phyloP scores from a whole-genome alignment of 495 filamentous ascomycete genomes.

The Penicillium roqueforti region DNA sequence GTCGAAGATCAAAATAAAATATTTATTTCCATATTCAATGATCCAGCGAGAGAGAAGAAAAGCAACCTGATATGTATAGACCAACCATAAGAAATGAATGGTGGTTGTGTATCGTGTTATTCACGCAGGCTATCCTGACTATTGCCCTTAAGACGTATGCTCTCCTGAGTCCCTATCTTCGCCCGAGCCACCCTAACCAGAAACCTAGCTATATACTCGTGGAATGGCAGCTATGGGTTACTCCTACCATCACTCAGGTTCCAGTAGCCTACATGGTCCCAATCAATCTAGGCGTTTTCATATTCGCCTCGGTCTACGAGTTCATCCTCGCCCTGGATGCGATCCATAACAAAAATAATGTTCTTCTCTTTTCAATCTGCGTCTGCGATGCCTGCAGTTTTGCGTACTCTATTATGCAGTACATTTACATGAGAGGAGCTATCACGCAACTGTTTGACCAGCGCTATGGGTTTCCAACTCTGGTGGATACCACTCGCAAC shows the following conservation, averaged over 20 bases:
- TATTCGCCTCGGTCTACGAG: conserved; percentile 20
- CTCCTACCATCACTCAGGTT: conserved; percentile 17
- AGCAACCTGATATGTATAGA: background rate
- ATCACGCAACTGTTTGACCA: background rate
- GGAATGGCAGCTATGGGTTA: conserved; percentile 21
- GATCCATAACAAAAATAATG: conserved; percentile 22
- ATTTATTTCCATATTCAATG: background rate
- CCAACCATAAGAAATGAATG: conserved; percentile 12
- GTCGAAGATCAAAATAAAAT: background rate
- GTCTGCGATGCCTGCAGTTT: conserved; percentile 17
- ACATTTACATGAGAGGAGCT: background rate
- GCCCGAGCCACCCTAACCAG: background rate
- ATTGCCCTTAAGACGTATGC: conserved; percentile 15
- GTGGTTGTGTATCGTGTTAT: conserved; percentile 12
- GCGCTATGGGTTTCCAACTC: background rate
- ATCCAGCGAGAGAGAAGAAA: too few species aligned
- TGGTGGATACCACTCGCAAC: conserved; percentile 7
- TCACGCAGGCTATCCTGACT: conserved; percentile 12
- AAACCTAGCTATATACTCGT: conserved; percentile 14
- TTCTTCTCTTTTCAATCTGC: conserved; percentile 25
- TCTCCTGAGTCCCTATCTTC: background rate
- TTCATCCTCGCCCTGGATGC: conserved; percentile 16
- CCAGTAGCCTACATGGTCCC: conserved; percentile 15
- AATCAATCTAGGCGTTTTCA: conserved; percentile 16
- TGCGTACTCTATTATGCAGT: conserved; percentile 8